Conservation (phyloP, 257 asterid genomes). For the Solanum microdontum region DNA sequence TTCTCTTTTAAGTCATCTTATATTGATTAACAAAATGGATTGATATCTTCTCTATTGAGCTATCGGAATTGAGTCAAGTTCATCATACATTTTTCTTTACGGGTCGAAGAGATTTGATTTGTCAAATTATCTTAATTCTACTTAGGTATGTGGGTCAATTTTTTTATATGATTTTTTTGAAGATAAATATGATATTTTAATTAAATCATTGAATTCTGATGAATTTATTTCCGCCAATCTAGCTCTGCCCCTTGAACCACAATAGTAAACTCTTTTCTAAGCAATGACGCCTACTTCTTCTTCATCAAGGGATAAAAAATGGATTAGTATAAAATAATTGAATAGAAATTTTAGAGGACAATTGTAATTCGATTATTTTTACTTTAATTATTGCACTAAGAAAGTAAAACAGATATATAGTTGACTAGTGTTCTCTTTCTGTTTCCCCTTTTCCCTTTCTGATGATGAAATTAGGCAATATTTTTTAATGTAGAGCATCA, state of each 20-base stretch:
- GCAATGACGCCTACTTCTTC: not conserved
- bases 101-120: not conserved
- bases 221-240: not conserved
- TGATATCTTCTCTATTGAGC: not conserved
- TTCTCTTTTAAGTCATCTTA: not conserved
- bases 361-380: not conserved
- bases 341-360: not conserved
- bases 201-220: not conserved
- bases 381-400: not conserved
- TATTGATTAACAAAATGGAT: not conserved
- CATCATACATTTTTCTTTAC: not conserved
- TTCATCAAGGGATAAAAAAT: not conserved
- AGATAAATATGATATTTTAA: not conserved
- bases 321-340: not conserved
- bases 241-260: not conserved
- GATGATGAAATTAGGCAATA: not conserved
- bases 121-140: not conserved
- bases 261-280: not conserved
- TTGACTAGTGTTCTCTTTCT: not conserved
- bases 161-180: not conserved
- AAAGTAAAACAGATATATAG: not conserved
- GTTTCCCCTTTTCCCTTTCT: not conserved
- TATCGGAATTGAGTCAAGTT: not conserved
- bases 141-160: not conserved
- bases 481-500: not conserved